Percentiles rank a stretch among this genome's conserved stretches.
These are phyloP conservation scores for Dichotomocladium elegans DNA, from an alignment of 371 early-diverging fungal species.

Conservation along the genomic window DNA sequence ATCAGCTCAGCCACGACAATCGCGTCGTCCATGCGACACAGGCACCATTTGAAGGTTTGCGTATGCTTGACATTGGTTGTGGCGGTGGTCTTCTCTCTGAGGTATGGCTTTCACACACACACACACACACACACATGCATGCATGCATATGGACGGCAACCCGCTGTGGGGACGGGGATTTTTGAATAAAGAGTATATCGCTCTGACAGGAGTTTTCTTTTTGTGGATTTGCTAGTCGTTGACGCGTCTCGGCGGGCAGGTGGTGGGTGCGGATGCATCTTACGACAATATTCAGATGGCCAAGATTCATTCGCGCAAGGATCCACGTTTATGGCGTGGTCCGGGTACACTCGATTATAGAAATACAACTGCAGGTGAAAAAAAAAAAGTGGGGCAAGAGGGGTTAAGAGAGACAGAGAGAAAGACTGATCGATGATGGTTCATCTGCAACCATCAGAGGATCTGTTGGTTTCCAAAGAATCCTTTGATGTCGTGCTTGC, in stretches of 20 bases:
- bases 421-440: background rate
- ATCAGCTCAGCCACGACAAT: constrained; percentile 34
- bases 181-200: background rate
- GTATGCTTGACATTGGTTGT: constrained; percentile 91
- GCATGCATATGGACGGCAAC: no score
- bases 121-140: no score
- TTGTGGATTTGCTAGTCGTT: constrained; percentile 42
- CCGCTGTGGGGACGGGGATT: no score
- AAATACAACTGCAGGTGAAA: constrained; percentile 66
- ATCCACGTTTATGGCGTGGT: constrained; percentile 54
- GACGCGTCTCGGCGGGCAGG: constrained; percentile 78
- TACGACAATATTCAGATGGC: constrained; percentile 82
- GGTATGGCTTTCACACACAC: no score
- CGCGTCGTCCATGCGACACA: constrained; percentile 1
- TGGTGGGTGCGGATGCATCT: constrained; percentile 87
- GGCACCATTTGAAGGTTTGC: constrained; percentile 62
- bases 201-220: background rate
- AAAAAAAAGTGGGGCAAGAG: background rate
- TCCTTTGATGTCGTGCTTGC: constrained; percentile 82
- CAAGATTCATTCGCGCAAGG: constrained; percentile 60
- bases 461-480: constrained; percentile 49
- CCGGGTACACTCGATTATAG: constrained; percentile 61
- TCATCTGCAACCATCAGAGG: constrained; percentile 46
- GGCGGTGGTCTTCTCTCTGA: constrained; percentile 92
- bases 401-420: background rate